These are phyloP conservation scores for Solanum aculeatissimum DNA, from an alignment of 305 asterid species.

Conservation along the genomic window DNA sequence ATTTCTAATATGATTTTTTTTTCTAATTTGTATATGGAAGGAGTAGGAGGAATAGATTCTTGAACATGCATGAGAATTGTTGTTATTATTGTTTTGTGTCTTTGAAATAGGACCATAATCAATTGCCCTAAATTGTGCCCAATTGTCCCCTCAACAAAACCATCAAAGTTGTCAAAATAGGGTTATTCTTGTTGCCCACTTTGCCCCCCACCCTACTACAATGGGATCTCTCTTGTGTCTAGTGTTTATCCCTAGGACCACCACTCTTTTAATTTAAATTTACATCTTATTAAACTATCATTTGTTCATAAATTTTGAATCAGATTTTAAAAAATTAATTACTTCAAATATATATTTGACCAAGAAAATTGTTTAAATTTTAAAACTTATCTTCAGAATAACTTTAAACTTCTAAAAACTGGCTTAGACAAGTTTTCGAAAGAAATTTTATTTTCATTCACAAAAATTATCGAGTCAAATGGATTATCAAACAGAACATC, in stretches of 20 bases:
- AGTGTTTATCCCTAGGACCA: constrained; percentile 39
- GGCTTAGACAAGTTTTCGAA: background rate
- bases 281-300: background rate
- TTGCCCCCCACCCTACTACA: constrained; percentile 22
- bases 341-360: background rate
- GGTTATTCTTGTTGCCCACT: constrained; percentile 22
- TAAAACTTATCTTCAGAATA: background rate
- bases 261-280: constrained; percentile 6
- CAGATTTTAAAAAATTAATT: background rate
- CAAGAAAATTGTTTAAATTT: background rate
- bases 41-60: background rate
- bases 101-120: constrained; percentile 13
- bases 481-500: background rate
- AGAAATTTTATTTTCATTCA: background rate
- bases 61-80: constrained; percentile 7
- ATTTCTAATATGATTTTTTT: background rate
- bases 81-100: constrained; percentile 35
- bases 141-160: constrained; percentile 84
- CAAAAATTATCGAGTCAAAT: too few species aligned
- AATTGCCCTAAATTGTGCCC: constrained; percentile 59
- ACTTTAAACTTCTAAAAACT: background rate
- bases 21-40: background rate
- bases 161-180: constrained; percentile 68
- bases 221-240: constrained; percentile 79
- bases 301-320: background rate